Base-by-base conservation (phyloP, 2,329 filamentous ascomycete species). In the Cryphonectria parasitica region DNA sequence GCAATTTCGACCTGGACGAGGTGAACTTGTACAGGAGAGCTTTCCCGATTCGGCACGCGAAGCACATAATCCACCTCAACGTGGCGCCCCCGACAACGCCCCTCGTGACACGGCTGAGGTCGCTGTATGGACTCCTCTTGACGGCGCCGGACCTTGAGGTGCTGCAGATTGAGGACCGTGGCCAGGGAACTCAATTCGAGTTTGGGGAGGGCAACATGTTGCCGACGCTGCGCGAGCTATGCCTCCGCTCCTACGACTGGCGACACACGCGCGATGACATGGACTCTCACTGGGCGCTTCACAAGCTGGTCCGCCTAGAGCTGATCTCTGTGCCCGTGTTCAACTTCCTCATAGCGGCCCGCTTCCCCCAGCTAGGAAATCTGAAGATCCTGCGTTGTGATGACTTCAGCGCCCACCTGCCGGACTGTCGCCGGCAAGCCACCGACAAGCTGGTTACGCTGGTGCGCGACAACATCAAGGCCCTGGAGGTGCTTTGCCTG, bases 211-310 rank as follows among this genome's bases (percentile, higher is more conserved):
- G 25, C 84, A 86, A 68, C 78, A 82, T 15, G 75, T 86, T 87
- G 34, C 84, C 85, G 1, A 76, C 84, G 0, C 74, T 87, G 6
- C 74, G 74, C 28, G 79, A 83, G 10, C 76, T 87, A 3, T 76
- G 75, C 1, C 76, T 87, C 52, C 80, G 80, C 64, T 85, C 82
- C 1, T 87, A 87, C 72, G 82, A 86, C 76, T 86, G 85, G 85
- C 77, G 80, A 13, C 85, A 87, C 72, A 76, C 76, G 1, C 64
- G 74, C 0, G 76, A 79, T 2, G 80, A 80, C 4, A 83, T 84
- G 6, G 73, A 69, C 1, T 73, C 71, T 25, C 83, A 86, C 69
- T 87, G 84, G 84, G 80, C 85, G 74, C 82, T 87, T 71, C 82
- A 82, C 5, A 73, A 73, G n/a, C 78, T 87, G 39, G 75, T 77